Conservation (phyloP, 768 basidiomycete genomes). For the Pleurotus giganteus region DNA sequence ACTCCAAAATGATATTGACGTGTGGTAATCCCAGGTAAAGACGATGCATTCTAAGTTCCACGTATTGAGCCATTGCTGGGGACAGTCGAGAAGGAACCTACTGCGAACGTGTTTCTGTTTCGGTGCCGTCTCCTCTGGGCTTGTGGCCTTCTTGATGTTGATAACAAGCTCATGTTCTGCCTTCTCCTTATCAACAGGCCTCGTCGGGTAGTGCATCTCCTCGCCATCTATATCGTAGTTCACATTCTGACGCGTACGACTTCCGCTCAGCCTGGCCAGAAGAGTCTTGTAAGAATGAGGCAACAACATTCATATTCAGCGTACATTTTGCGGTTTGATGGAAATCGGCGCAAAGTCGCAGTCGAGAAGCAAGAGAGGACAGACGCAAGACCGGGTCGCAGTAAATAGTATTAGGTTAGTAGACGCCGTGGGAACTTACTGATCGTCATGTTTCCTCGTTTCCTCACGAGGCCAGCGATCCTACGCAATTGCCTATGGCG, state of each 20-base stretch:
- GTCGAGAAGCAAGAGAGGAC: not conserved
- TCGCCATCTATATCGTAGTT: slow-evolving; percentile 66
- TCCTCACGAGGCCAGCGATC: not conserved
- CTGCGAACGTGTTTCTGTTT: slow-evolving; percentile 99
- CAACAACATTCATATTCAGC: not conserved
- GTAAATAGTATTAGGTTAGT: not conserved
- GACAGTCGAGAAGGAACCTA: slow-evolving; percentile 38
- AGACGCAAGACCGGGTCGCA: not conserved
- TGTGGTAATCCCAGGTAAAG: slow-evolving; percentile 99
- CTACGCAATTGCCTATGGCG: not conserved
- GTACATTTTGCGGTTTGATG: slow-evolving; percentile 4
- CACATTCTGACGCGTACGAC: slow-evolving; percentile 31
- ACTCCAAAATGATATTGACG: slow-evolving; percentile 97
- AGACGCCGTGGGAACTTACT: slow-evolving; percentile 13
- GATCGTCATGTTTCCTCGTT: slow-evolving; percentile 6
- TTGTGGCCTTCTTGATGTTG: slow-evolving; percentile 98
- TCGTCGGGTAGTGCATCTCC: slow-evolving; percentile 91
- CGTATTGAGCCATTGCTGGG: slow-evolving; percentile 11
- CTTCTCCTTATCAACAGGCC: slow-evolving; percentile 98
- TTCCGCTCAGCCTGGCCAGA: slow-evolving; percentile 37
- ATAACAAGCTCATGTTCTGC: slow-evolving; percentile 91
- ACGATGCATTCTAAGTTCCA: slow-evolving; percentile 83
- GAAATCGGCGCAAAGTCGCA: not conserved
- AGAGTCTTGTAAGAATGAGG: not conserved
- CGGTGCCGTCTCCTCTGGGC: slow-evolving; percentile 90